A percentile compares a stretch with the other conserved stretches of the same genome.
Conservation (phyloP, 495 filamentous ascomycete genomes). For the Pseudevernia furfuracea region DNA sequence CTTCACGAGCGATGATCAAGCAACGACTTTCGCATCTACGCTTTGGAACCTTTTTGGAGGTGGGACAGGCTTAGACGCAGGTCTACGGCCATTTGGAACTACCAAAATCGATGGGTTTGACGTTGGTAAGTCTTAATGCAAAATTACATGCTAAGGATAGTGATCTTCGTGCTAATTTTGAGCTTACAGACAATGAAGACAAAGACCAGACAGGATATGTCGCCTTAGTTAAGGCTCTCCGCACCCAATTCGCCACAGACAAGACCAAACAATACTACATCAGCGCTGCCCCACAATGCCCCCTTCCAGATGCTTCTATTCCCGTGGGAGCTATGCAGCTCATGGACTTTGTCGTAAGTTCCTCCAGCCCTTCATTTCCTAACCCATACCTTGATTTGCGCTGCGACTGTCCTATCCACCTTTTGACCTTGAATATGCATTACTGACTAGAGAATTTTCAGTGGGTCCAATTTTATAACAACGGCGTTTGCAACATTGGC, state of each 20-base stretch:
- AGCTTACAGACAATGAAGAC: constrained; percentile 27
- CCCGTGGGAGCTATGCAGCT: constrained; percentile 30
- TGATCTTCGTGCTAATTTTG: not conserved
- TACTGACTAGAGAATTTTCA: not conserved
- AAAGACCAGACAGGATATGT: constrained; percentile 35
- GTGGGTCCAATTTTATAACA: constrained; percentile 44
- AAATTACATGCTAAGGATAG: no score
- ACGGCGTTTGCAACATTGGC: constrained; percentile 30
- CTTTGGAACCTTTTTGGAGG: constrained; percentile 50
- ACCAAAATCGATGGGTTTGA: constrained; percentile 54
- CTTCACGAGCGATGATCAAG: constrained; percentile 36
- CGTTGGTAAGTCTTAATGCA: constrained; percentile 37
- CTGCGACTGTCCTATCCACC: not conserved
- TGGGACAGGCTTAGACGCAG: constrained; percentile 29
- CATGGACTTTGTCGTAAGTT: constrained; percentile 35
- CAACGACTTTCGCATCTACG: constrained; percentile 40
- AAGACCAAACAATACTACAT: constrained; percentile 45
- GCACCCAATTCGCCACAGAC: constrained; percentile 39
- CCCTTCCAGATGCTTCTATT: constrained; percentile 48
- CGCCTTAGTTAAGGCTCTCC: constrained; percentile 40
- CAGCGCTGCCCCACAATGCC: constrained; percentile 51
- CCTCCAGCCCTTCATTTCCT: not conserved
- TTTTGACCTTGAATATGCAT: not conserved
- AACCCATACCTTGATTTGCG: not conserved
- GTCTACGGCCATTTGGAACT: constrained; percentile 44